Evolutionary conservation across 192 early-diverging fungal genomes (phyloP), one percentile per base, ranked within the genome.

Genomic region (Coemansia sp.): DNA sequence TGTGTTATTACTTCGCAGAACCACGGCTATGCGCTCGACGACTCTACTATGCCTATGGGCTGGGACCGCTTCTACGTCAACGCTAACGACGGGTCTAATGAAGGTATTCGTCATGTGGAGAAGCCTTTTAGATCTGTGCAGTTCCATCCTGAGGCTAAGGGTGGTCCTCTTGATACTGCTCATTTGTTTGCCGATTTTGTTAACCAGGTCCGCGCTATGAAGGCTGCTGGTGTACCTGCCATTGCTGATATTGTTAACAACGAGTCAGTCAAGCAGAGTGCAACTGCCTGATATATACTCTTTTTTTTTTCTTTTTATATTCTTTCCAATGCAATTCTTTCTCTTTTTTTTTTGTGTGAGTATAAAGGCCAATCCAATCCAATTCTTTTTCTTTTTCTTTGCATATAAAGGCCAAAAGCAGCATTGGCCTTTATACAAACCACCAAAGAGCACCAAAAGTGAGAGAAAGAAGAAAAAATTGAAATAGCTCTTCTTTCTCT

Each of bases 1-100:
- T 99, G 97, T 79, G 96, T 96, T 85, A 99, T 99, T 71, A 97
- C 95, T 1, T 97, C 96, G 9, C 97, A 99, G 87, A 99, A 99
- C 87, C 97, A 98, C 81, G 97, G 96, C 38, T 99, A 93, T 79
- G 95, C 95, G 6, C 97, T 99, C 67, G 92, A 97, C 76, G 88
- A 89, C 49, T 68, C 62, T 6, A 89, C 92, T 7, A 86, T 99
- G 53, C 85, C 91, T 2, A 46, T 55, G 11, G 81, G 63, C 29
- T 61, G 81, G 67, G 84, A 90, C 79, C 95, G 96, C 78, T 89
- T 95, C 52, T 99, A 97, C 84, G 92, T 97, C 66, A 99, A 99
- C 67, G 96, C 96, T 72, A 99, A 99, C 78, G 97, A 99, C 79
- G 92, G 93, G 8, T 96, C 96, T 16, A 99, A 99, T 89, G 97